Conservation (phyloP, 768 basidiomycete genomes). For the Auricularia auricula-judae region DNA sequence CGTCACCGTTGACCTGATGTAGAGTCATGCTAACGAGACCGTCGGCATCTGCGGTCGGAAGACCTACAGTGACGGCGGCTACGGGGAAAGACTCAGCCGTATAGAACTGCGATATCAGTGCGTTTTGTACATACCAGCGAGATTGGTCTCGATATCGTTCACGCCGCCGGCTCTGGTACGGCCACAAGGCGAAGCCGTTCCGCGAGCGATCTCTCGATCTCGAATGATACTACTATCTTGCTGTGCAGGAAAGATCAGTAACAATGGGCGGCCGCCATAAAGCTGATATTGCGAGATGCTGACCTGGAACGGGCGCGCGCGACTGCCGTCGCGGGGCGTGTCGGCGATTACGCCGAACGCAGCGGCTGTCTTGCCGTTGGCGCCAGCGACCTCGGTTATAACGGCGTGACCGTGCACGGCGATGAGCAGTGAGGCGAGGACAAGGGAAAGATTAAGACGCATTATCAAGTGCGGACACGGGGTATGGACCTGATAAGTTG, state of each 20-base stretch:
- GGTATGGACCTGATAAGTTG: not conserved
- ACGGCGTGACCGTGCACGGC: conserved; percentile 14
- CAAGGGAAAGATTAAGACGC: not conserved
- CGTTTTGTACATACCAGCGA: conserved; percentile 4
- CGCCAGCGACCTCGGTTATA: conserved; percentile 15
- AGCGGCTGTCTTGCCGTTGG: conserved; percentile 17
- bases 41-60: conserved; percentile 15
- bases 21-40: conserved; percentile 15
- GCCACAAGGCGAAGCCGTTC: conserved; percentile 15
- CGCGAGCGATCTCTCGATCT: conserved; percentile 8
- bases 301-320: conserved; percentile 18
- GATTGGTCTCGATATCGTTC: conserved; percentile 13
- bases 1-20: conserved; percentile 21
- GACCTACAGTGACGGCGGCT: conserved; percentile 11
- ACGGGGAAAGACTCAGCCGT: no score
- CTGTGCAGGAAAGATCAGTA: not conserved
- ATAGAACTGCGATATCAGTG: not conserved
- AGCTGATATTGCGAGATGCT: not conserved
- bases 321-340: conserved; percentile 16
- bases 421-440: not conserved
- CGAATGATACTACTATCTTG: conserved; percentile 11
- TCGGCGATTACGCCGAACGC: conserved; percentile 15
- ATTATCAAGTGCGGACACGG: not conserved
- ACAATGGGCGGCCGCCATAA: not conserved
- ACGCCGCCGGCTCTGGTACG: conserved; percentile 15